A percentile compares a stretch with the other conserved stretches of the same genome.
Conservation (phyloP, 176 grass and related monocot species). For the Zea luxurians region DNA sequence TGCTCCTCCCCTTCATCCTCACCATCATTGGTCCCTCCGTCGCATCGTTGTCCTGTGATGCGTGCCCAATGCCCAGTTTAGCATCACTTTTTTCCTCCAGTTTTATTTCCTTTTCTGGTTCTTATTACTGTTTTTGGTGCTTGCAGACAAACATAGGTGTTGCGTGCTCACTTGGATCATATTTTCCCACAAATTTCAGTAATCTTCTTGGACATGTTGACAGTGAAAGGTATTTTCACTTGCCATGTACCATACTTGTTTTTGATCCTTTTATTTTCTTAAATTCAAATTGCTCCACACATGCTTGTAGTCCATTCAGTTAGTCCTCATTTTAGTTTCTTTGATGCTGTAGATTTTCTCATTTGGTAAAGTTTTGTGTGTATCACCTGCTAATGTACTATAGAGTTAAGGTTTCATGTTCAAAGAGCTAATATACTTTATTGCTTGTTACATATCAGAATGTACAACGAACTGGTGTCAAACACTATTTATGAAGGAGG, state of each 20-base stretch:
- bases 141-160: slow-evolving; percentile 96
- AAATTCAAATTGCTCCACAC: background rate
- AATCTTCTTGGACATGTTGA: slow-evolving; percentile 98
- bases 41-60: too few species aligned
- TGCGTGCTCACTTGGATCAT: slow-evolving; percentile 80
- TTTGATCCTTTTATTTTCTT: background rate
- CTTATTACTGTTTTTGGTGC: background rate
- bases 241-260: background rate
- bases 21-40: too few species aligned
- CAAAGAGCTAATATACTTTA: background rate
- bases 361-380: background rate
- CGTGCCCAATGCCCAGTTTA: too few species aligned
- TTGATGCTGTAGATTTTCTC: background rate
- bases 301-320: background rate
- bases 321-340: background rate
- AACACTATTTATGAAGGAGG: slow-evolving; percentile 90
- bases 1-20: too few species aligned
- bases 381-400: background rate
- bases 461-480: slow-evolving; percentile 96
- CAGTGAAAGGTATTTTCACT: slow-evolving; percentile 79
- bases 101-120: slow-evolving; percentile 2
- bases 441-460: slow-evolving; percentile 50
- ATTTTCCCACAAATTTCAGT: slow-evolving; percentile 89
- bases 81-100: too few species aligned
- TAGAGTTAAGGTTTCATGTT: too few species aligned